A percentile compares a stretch with the other conserved stretches of the same genome.
Evolutionary conservation across 371 early-diverging fungal species (phyloP).

Genomic region (Mortierella sp.): DNA sequence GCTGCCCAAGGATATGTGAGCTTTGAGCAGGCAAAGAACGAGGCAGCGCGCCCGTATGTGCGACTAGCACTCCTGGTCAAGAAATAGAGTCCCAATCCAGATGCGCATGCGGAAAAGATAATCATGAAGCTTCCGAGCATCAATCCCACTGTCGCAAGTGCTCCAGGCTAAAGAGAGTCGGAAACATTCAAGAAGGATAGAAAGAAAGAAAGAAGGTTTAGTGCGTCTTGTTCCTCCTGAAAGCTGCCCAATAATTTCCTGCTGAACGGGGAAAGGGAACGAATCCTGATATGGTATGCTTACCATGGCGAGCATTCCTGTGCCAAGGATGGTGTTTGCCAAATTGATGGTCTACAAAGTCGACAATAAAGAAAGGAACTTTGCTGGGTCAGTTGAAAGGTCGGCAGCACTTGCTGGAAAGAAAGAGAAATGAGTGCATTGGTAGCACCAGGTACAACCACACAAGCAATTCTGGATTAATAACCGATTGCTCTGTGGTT

Average conservation of each 20-base stretch:
- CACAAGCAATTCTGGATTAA: not conserved
- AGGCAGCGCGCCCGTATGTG: conserved; percentile 82
- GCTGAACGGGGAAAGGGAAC: not conserved
- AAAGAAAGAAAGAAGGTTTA: not conserved
- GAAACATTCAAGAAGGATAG: not conserved
- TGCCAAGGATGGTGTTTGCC: conserved; percentile 94
- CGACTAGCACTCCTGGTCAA: conserved; percentile 81
- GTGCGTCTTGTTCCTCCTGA: not conserved
- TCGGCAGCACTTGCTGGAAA: not conserved
- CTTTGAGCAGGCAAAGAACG: conserved; percentile 91
- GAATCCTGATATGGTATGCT: conserved; percentile 27
- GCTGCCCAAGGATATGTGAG: conserved; percentile 94
- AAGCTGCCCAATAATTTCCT: not conserved
- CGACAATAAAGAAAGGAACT: not conserved
- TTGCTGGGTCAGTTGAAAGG: not conserved
- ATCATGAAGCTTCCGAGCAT: conserved; percentile 86
- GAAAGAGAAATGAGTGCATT: not conserved
- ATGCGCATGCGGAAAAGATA: conserved; percentile 78
- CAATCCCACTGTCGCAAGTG: conserved; percentile 90
- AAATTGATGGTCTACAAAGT: conserved; percentile 76
- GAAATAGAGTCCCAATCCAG: conserved; percentile 89
- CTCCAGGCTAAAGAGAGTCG: conserved; percentile 72
- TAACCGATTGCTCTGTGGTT: not conserved
- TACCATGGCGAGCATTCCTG: conserved; percentile 98
- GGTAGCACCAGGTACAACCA: not conserved